These are phyloP conservation scores for Beauveria pseudobassiana DNA, from an alignment of 2,329 filamentous ascomycete species.

Conservation along the genomic window DNA sequence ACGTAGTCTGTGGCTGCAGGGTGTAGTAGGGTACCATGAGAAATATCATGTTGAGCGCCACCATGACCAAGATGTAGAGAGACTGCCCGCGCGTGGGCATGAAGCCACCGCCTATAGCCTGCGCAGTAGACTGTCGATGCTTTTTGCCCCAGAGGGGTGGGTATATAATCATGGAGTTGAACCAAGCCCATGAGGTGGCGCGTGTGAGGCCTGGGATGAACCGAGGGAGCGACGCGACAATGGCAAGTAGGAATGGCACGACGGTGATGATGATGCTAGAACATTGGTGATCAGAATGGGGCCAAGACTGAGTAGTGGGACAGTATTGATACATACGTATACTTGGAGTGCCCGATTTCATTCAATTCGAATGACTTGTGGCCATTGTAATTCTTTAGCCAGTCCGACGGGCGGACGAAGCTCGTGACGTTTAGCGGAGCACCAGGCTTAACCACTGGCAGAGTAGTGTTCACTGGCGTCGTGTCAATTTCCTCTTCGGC, in stretches of 20 bases:
- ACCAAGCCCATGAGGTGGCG: conserved; percentile 19
- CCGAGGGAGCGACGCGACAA: conserved; percentile 26
- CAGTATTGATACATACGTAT: conserved; percentile 13
- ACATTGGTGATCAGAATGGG: not conserved
- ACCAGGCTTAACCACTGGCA: conserved; percentile 19
- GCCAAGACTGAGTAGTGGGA: too few species aligned
- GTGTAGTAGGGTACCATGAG: conserved; percentile 23
- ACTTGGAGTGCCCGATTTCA: conserved; percentile 21
- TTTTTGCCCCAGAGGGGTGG: conserved; percentile 24
- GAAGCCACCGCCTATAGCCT: conserved; percentile 18
- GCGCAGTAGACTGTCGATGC: conserved; percentile 24
- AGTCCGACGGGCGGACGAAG: conserved; percentile 21
- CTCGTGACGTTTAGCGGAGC: conserved; percentile 26
- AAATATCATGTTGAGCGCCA: conserved; percentile 27
- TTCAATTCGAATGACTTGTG: conserved; percentile 45
- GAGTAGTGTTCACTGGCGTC: conserved; percentile 11
- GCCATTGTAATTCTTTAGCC: conserved; percentile 39
- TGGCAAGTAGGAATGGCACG: conserved; percentile 24
- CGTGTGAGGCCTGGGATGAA: conserved; percentile 24
- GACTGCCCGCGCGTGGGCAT: conserved; percentile 29
- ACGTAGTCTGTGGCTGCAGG: conserved; percentile 22
- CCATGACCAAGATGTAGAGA: conserved; percentile 25
- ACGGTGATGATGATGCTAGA: conserved; percentile 18
- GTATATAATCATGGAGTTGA: conserved; percentile 24
- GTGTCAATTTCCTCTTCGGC: conserved; percentile 5